Evolutionary conservation across 352 stramenopile species (phyloP), one percentile per base, ranked within the genome.

Genomic region (Hyaloperonospora brassicae): DNA sequence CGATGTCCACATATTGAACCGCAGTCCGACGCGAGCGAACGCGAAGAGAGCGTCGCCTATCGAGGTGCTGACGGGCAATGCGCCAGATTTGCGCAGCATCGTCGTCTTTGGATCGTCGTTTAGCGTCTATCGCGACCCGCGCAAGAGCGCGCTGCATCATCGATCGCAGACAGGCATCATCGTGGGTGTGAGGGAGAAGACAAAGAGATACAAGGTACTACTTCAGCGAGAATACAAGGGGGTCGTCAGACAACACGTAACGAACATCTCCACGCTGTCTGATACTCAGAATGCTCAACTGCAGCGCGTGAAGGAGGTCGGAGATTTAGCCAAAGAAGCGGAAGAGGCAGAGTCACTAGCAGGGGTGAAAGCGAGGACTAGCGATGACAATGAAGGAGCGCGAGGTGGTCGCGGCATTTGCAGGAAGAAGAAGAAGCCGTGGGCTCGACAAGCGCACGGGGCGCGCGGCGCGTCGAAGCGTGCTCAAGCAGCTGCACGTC

Each of bases 1-100:
- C 25, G 67, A 52, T 0, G 38, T 44, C 2, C 68, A 68, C 47
- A 45, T 72, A 0, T 46, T 69, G 1, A 76, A 72, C 22, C 22
- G 55, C 1, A 64, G 48, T 23, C 55, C 66, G 11, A 69, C 54
- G 0, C 46, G 24, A 0, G 44, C 55, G 0, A 75, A 69, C 12
- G 14, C 46, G 11, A 31, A 41, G 0, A 36, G 52, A 21, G 36
- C 21, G 30, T 53, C 21, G 24, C 52, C 59, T 1, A 27, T 66
- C 1, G 13, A 57, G 47, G 42, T 53, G 21, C 17, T 53, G 31
- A 53, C 31, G 12, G 35, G 47, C 6, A 13, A 22, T 2, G 27
- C 22, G 34, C 34, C 17, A 11, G 1, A 35, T 8, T 13, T 53
- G 23, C 4, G 22, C 0, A 35, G 40, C 36, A 36, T 53, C 8